Percentiles rank a stretch among this genome's conserved stretches.
phyloP scores from a whole-genome alignment of 805 yeast genomes.

The Candida andamanensis region DNA sequence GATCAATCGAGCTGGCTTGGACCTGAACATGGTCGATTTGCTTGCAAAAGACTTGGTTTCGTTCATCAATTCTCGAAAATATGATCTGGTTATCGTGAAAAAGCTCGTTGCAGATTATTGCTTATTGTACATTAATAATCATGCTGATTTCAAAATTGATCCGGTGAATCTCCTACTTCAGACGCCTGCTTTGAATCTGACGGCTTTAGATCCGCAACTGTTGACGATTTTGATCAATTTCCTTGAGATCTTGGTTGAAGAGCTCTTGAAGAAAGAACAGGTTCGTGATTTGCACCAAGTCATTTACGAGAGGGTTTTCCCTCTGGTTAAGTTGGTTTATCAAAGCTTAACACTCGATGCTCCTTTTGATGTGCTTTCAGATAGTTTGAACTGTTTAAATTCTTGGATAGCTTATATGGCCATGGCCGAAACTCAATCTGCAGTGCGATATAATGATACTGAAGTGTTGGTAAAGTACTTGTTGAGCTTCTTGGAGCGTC shows the following conservation, averaged over 20 bases:
- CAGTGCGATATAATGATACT: conserved; percentile 24
- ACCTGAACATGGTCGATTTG: conserved; percentile 11
- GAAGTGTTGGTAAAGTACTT: conserved; percentile 20
- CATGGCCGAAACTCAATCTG: conserved; percentile 30
- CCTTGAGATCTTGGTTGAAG: conserved; percentile 46
- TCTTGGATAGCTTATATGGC: conserved; percentile 37
- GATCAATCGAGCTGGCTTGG: too few species aligned
- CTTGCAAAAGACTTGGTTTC: conserved; percentile 2
- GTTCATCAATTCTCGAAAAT: not conserved
- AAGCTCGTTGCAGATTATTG: conserved; percentile 57
- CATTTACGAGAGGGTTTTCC: conserved; percentile 20
- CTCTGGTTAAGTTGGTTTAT: conserved; percentile 9
- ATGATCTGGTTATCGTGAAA: conserved; percentile 38
- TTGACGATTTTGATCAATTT: conserved; percentile 5
- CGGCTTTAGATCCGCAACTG: conserved; percentile 10
- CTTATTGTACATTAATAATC: conserved; percentile 39
- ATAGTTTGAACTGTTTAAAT: conserved; percentile 17
- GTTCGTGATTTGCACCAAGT: conserved; percentile 30
- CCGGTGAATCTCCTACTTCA: conserved; percentile 28
- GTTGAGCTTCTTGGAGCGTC: conserved; percentile 12
- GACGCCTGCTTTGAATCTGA: conserved; percentile 2
- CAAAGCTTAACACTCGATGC: conserved; percentile 11
- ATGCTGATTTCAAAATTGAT: conserved; percentile 28
- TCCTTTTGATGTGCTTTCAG: conserved; percentile 2
- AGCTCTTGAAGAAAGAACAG: conserved; percentile 34